phyloP scores from a whole-genome alignment of 176 grass and related monocot genomes.

The Oryza glumipatula region DNA sequence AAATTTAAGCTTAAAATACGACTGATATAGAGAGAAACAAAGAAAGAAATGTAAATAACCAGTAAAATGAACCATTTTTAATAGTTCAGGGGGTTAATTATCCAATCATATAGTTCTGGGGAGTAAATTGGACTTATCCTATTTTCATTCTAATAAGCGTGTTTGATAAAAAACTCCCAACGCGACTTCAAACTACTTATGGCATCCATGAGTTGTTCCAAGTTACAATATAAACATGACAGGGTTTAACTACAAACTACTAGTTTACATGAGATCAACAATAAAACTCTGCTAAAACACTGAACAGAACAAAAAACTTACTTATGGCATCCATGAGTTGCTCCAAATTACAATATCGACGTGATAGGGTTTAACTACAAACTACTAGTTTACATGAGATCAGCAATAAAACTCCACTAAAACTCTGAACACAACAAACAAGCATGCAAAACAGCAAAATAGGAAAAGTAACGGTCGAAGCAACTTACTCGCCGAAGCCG shows the following conservation, averaged over 20 bases:
- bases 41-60: no score
- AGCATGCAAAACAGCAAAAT: constrained; percentile 30
- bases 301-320: neutral
- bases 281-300: constrained; percentile 5
- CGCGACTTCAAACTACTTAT: neutral
- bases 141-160: neutral
- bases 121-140: no score
- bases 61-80: no score
- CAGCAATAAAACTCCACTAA: constrained; percentile 10
- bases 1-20: no score
- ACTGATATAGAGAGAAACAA: no score
- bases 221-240: neutral
- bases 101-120: no score
- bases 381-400: constrained; percentile 3
- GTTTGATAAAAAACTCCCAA: neutral
- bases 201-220: neutral
- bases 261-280: constrained; percentile 8
- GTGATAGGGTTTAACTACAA: neutral
- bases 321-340: neutral
- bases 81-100: no score
- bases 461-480: neutral
- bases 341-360: neutral
- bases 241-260: constrained; percentile 9
- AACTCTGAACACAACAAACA: neutral
- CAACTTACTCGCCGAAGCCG: constrained; percentile 71